Percentiles rank a stretch among this genome's conserved stretches.
These are phyloP conservation scores for Rhizopus stolonifer DNA, from an alignment of 371 early-diverging fungal species.

Conservation along the genomic window DNA sequence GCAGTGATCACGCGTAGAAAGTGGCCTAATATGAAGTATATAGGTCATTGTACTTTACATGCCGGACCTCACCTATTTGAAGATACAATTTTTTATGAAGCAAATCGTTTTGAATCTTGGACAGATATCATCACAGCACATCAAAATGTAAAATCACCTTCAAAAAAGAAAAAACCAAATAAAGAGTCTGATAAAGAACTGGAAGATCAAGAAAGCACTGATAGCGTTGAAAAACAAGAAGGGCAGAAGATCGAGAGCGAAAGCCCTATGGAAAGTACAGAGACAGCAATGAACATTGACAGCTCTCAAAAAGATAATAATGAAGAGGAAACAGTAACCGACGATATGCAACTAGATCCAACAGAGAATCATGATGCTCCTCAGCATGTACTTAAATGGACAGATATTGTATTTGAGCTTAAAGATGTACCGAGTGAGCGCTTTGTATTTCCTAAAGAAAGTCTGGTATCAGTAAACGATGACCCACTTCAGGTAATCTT, in stretches of 20 bases:
- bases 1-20: slow-evolving; percentile 31
- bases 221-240: neutral
- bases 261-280: neutral
- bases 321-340: neutral
- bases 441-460: slow-evolving; percentile 41
- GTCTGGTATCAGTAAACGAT: slow-evolving; percentile 15
- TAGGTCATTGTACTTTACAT: slow-evolving; percentile 36
- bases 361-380: neutral
- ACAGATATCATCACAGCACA: neutral
- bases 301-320: neutral
- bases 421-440: slow-evolving; percentile 44
- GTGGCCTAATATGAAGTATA: slow-evolving; percentile 42
- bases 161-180: neutral
- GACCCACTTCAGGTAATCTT: neutral
- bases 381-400: neutral
- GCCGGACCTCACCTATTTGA: slow-evolving; percentile 44
- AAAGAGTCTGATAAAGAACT: neutral
- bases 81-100: slow-evolving; percentile 43
- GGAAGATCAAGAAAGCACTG: neutral
- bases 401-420: slow-evolving; percentile 49
- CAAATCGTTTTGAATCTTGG: slow-evolving; percentile 33
- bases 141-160: slow-evolving; percentile 6
- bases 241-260: neutral
- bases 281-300: neutral
- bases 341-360: too few relatives aligned